These are phyloP conservation scores for Penicillium psychrosexuale DNA, from an alignment of 2,329 filamentous ascomycete genomes.

Conservation along the genomic window DNA sequence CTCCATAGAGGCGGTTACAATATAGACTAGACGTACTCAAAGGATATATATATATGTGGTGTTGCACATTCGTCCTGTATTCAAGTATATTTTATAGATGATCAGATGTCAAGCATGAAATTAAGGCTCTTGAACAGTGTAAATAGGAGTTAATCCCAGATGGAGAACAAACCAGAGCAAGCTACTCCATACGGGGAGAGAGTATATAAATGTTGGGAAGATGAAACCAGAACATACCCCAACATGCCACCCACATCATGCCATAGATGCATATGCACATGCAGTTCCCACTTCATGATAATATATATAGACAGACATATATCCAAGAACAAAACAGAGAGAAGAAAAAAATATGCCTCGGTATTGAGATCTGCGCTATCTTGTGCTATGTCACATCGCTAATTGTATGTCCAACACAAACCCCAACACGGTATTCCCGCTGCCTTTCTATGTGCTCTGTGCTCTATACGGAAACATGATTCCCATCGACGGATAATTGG, in stretches of 20 bases:
- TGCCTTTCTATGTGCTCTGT: constrained; percentile 4
- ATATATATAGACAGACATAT: background rate
- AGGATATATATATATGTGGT: too few relatives aligned
- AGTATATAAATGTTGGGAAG: constrained; percentile 9
- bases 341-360: background rate
- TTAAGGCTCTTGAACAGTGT: too few relatives aligned
- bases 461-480: constrained; percentile 3
- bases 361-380: constrained; percentile 1
- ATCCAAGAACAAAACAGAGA: background rate
- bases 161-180: constrained; percentile 3
- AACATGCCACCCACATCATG: background rate
- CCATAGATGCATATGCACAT: background rate
- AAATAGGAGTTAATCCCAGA: background rate
- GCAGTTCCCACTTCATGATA: background rate
- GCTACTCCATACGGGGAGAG: constrained; percentile 2
- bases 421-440: background rate
- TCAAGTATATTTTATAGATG: background rate
- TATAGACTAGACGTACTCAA: background rate
- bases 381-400: background rate
- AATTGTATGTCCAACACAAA: background rate
- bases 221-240: background rate
- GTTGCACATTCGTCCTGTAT: too few relatives aligned
- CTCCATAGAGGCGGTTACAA: background rate
- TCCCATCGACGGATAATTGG: constrained; percentile 1
- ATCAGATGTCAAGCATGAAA: background rate